A percentile compares a stretch with the other conserved stretches of the same genome.
These are phyloP conservation scores for Fusarium chaquense DNA, from an alignment of 2,329 filamentous ascomycete genomes.

Conservation along the genomic window DNA sequence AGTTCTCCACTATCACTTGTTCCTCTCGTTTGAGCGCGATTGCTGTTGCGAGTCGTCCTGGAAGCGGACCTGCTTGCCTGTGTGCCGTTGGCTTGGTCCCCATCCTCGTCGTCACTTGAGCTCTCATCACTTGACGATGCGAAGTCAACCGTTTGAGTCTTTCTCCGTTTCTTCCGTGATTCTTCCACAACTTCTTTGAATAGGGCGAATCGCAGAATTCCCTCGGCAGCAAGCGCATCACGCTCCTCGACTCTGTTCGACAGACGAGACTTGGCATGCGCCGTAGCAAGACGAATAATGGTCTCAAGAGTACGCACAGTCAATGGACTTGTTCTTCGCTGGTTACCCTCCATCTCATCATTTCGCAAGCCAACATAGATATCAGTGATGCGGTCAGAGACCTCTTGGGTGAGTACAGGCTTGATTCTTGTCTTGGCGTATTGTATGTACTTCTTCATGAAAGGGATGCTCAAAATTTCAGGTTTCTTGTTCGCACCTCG, in stretches of 20 bases:
- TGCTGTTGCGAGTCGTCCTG: slow-evolving; percentile 49
- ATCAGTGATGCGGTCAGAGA: slow-evolving; percentile 89
- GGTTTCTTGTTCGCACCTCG: slow-evolving; percentile 80
- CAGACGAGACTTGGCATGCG: slow-evolving; percentile 91
- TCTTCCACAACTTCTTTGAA: slow-evolving; percentile 94
- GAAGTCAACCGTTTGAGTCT: slow-evolving; percentile 69
- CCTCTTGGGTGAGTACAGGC: slow-evolving; percentile 89
- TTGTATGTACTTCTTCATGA: slow-evolving; percentile 99
- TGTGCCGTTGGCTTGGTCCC: slow-evolving; percentile 67
- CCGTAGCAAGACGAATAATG: slow-evolving; percentile 95
- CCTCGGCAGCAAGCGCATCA: slow-evolving; percentile 88
- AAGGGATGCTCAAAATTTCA: slow-evolving; percentile 93
- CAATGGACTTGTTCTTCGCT: slow-evolving; percentile 92
- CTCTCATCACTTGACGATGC: slow-evolving; percentile 71
- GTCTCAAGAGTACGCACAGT: slow-evolving; percentile 98
- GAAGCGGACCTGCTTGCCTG: slow-evolving; percentile 43
- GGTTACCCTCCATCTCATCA: slow-evolving; percentile 94
- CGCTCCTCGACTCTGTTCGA: slow-evolving; percentile 90
- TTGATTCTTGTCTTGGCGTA: slow-evolving; percentile 94
- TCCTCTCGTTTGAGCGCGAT: slow-evolving; percentile 41
- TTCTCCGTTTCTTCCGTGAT: slow-evolving; percentile 85
- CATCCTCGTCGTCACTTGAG: slow-evolving; percentile 67
- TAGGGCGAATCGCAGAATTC: slow-evolving; percentile 90
- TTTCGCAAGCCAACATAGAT: slow-evolving; percentile 94
- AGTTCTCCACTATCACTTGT: slow-evolving; percentile 51